Evolutionary conservation across 140 eudicot species (phyloP), one percentile per base, ranked within the genome.

Genomic region (Cichorium intybus): DNA sequence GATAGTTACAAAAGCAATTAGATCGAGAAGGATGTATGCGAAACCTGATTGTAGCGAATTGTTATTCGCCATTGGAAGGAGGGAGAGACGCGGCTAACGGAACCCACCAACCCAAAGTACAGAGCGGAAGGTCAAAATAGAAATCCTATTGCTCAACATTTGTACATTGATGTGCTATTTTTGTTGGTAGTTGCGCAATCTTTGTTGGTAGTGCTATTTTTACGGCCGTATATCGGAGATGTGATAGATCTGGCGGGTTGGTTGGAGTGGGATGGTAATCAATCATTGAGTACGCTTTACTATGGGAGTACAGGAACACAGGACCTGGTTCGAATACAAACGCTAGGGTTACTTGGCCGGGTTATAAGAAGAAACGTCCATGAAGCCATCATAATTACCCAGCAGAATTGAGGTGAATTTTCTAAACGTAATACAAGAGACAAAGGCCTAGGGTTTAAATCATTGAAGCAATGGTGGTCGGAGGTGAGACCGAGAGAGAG

Each of bases 301-400:
- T 82, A 82, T 62, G 80, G 85, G 88, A 82, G 82, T 82, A 79
- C 70, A 56, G 24, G 71, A 82, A 82, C 12, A 33, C 77, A 24
- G 88, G 88, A 17, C 62, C 67, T 0, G 88, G 88, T 5, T 75
- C 88, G 1, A 79, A 75, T 39, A 75, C 82, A 6, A 75, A 80
- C 27, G 69, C 37, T n/a, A 49, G 88, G 53, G 85, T 82, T 29
- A 75, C 75, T 0, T 82, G 88, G 88, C 82, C 84, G 0, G 88
- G 88, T 1, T 79, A 71, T 5, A 39, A 41, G n/a, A n/a, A n/a
- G n/a, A n/a, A n/a, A n/a, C n/a, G n/a, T n/a, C n/a, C n/a, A n/a
- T n/a, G n/a, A n/a, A n/a, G n/a, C n/a, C n/a, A n/a, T n/a, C n/a
- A n/a, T n/a, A n/a, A n/a, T n/a, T n/a, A n/a, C n/a, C n/a, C n/a